Conservation (phyloP, 495 filamentous ascomycete genomes). For the Staphylotrichum longicolle region DNA sequence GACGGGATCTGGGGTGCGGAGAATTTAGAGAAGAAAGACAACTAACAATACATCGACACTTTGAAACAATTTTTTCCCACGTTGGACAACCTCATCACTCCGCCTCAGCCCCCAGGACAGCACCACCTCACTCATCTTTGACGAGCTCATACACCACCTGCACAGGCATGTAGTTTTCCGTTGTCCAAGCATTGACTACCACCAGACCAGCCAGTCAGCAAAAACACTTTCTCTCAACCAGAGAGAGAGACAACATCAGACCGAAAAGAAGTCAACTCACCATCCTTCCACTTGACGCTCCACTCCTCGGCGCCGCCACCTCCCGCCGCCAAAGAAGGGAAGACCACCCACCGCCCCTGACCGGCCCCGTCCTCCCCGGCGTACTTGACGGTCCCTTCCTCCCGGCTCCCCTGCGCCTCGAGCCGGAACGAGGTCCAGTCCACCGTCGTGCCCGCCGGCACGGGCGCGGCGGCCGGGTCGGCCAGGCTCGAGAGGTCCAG, state of each 20-base stretch:
- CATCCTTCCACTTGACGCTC: slow-evolving; percentile 41
- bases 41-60: slow-evolving; percentile 1
- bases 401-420: slow-evolving; percentile 4
- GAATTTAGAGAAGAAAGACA: not conserved
- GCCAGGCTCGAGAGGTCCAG: slow-evolving; percentile 36
- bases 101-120: no score
- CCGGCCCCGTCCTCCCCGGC: slow-evolving; percentile 13
- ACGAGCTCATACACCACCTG: slow-evolving; percentile 34
- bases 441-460: slow-evolving; percentile 31
- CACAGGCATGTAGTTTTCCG: slow-evolving; percentile 38
- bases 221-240: not conserved
- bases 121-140: not conserved
- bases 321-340: slow-evolving; percentile 24
- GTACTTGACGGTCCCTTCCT: slow-evolving; percentile 28
- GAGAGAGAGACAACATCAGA: not conserved
- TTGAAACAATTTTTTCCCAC: slow-evolving; percentile 7
- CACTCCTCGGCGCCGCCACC: slow-evolving; percentile 24
- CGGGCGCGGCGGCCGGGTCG: slow-evolving; percentile 33
- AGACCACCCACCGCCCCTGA: slow-evolving; percentile 36
- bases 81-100: no score
- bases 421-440: slow-evolving; percentile 40
- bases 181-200: slow-evolving; percentile 34
- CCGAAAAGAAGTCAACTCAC: slow-evolving; percentile 24
- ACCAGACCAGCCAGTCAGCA: slow-evolving; percentile 1
- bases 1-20: not conserved